A percentile compares a stretch with the other conserved stretches of the same genome.
Evolutionary conservation across 768 basidiomycete species (phyloP).

Genomic region (Trametes meyenii): DNA sequence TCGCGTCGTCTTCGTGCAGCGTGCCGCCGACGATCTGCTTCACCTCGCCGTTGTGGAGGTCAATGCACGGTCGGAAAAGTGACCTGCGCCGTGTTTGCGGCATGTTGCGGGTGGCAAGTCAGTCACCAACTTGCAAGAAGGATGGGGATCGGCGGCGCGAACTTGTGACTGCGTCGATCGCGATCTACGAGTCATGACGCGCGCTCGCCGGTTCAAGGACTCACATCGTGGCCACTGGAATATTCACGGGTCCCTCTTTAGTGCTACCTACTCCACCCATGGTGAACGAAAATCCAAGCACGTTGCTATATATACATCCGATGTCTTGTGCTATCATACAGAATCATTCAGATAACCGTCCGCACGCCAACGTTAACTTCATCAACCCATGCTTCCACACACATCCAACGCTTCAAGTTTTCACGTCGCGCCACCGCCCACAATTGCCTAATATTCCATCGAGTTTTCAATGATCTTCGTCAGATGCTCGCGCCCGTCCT

Average conservation of each 20-base stretch:
- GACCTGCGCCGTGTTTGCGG: conserved; percentile 19
- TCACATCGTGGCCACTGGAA: no score
- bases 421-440: background rate
- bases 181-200: background rate
- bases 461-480: conserved; percentile 79
- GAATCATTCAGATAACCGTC: background rate
- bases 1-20: conserved; percentile 67
- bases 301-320: conserved; percentile 10
- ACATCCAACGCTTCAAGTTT: background rate
- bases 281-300: background rate
- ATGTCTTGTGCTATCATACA: conserved; percentile 8
- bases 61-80: conserved; percentile 93
- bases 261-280: no score
- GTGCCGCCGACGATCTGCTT: conserved; percentile 99
- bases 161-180: conserved; percentile 10
- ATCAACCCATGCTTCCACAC: background rate
- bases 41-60: conserved; percentile 92
- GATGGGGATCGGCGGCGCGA: background rate
- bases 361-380: no score
- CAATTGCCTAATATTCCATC: conserved; percentile 63
- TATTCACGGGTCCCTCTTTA: no score
- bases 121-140: background rate
- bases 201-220: background rate
- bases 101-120: background rate
- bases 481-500: conserved; percentile 83